A percentile compares a stretch with the other conserved stretches of the same genome.
phyloP scores from a whole-genome alignment of 2,329 filamentous ascomycete genomes.

The Fusarium sp. region DNA sequence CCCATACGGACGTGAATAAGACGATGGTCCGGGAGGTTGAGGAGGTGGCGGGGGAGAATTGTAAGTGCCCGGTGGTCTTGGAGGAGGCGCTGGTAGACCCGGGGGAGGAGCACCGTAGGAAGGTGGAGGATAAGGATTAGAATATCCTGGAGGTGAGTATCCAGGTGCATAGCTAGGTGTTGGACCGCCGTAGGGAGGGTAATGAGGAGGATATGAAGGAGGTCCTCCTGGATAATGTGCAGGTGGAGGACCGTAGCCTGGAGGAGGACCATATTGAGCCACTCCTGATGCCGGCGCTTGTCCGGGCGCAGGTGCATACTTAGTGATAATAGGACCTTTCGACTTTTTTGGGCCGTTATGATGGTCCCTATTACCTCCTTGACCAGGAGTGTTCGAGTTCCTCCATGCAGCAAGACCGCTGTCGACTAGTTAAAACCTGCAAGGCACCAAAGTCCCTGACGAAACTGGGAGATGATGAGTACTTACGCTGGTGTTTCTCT shows the following conservation, averaged over 20 bases:
- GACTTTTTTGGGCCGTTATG: slow-evolving; percentile 48
- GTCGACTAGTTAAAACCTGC: slow-evolving; percentile 20
- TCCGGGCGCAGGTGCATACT: slow-evolving; percentile 48
- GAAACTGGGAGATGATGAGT: not conserved
- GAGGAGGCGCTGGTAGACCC: slow-evolving; percentile 38
- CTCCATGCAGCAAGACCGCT: slow-evolving; percentile 54
- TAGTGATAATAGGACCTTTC: slow-evolving; percentile 52
- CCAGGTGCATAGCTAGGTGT: slow-evolving; percentile 41
- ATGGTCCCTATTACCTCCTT: slow-evolving; percentile 46
- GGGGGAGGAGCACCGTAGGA: slow-evolving; percentile 35
- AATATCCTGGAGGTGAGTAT: slow-evolving; percentile 44
- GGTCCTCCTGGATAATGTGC: slow-evolving; percentile 41
- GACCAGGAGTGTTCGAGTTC: slow-evolving; percentile 46
- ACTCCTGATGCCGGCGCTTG: slow-evolving; percentile 27
- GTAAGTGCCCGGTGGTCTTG: slow-evolving; percentile 35
- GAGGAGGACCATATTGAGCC: slow-evolving; percentile 42
- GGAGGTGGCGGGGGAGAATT: slow-evolving; percentile 23
- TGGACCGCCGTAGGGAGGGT: slow-evolving; percentile 40
- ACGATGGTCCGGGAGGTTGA: slow-evolving; percentile 27
- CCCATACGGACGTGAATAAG: slow-evolving; percentile 41
- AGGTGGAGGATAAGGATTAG: slow-evolving; percentile 43
- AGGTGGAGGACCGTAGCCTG: slow-evolving; percentile 41
- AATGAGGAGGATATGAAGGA: slow-evolving; percentile 41
- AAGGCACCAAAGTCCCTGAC: not conserved
- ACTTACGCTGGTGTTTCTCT: slow-evolving; percentile 63